Percentiles rank a stretch among this genome's conserved stretches.
These are phyloP conservation scores for Trichophyton simii DNA, from an alignment of 2,329 filamentous ascomycete species.

Conservation along the genomic window DNA sequence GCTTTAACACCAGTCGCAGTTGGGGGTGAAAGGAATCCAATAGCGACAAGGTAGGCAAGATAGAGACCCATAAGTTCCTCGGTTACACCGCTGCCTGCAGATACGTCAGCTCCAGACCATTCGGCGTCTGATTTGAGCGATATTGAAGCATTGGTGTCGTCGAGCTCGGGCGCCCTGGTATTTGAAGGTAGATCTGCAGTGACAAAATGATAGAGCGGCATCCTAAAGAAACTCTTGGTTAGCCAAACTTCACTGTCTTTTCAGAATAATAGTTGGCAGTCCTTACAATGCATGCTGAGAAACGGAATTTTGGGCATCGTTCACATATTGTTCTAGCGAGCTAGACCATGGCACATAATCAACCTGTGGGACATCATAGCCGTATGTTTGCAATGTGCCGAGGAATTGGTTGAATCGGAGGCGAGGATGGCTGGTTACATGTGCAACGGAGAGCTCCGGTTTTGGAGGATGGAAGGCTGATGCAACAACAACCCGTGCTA, in stretches of 20 bases:
- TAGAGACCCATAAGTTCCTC: slow-evolving; percentile 48
- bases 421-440: slow-evolving; percentile 68
- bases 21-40: slow-evolving; percentile 47
- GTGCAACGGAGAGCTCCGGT: slow-evolving; percentile 50
- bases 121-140: slow-evolving; percentile 52
- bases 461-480: slow-evolving; percentile 52
- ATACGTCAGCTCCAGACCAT: slow-evolving; percentile 43
- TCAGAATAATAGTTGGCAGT: slow-evolving; percentile 13
- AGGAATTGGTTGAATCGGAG: slow-evolving; percentile 68
- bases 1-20: slow-evolving; percentile 20
- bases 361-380: slow-evolving; percentile 56
- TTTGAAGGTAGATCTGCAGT: slow-evolving; percentile 56
- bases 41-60: slow-evolving; percentile 45
- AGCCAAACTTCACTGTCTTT: slow-evolving; percentile 1
- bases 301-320: slow-evolving; percentile 51
- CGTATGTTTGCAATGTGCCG: slow-evolving; percentile 56
- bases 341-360: slow-evolving; percentile 57
- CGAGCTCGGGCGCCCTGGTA: slow-evolving; percentile 60
- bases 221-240: slow-evolving; percentile 21
- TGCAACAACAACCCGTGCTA: slow-evolving; percentile 67
- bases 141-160: slow-evolving; percentile 55
- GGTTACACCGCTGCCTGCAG: slow-evolving; percentile 41
- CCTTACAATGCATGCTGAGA: slow-evolving; percentile 40
- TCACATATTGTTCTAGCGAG: slow-evolving; percentile 56
- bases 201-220: slow-evolving; percentile 64